Conservation (phyloP, 768 basidiomycete species). For the Thelephora ganbajun region DNA sequence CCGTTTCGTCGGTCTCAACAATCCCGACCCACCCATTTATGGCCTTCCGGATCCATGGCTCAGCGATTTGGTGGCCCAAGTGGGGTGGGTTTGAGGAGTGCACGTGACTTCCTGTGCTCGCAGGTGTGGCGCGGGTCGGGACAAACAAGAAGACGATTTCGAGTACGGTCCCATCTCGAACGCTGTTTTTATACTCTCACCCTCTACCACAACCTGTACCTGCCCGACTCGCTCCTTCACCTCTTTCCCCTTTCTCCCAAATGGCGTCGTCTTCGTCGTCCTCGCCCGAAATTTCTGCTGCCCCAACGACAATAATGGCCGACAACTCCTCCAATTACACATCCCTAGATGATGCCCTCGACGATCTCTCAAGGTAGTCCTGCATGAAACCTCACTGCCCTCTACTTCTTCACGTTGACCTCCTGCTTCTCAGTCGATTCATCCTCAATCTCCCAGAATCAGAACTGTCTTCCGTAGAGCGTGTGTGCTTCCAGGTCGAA, state of each 20-base stretch:
- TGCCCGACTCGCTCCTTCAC: slow-evolving; percentile 19
- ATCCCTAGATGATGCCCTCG: slow-evolving; percentile 74
- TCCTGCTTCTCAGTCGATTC: slow-evolving; percentile 52
- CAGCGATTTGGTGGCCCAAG: no score
- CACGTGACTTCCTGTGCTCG: no score
- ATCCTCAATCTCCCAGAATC: slow-evolving; percentile 92
- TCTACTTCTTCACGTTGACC: slow-evolving; percentile 5
- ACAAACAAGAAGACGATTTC: no score
- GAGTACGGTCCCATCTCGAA: no score
- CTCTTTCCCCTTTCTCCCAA: slow-evolving; percentile 13
- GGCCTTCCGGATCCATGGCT: no score
- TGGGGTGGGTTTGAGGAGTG: no score
- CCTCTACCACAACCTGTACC: slow-evolving; percentile 14
- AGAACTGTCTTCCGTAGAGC: slow-evolving; percentile 81
- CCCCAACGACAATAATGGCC: slow-evolving; percentile 25
- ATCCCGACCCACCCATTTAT: no score
- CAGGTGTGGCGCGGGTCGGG: no score
- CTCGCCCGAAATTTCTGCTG: slow-evolving; percentile 54
- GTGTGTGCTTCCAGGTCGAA: slow-evolving; percentile 97
- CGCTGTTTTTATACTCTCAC: no score
- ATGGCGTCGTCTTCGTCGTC: slow-evolving; percentile 75
- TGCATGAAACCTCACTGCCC: slow-evolving; percentile 3
- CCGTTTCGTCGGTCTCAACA: no score
- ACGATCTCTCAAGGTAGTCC: slow-evolving; percentile 74
- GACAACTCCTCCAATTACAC: slow-evolving; percentile 44